Conservation (phyloP, 345 rosid genomes). For the Eucalyptus erythrocorys region DNA sequence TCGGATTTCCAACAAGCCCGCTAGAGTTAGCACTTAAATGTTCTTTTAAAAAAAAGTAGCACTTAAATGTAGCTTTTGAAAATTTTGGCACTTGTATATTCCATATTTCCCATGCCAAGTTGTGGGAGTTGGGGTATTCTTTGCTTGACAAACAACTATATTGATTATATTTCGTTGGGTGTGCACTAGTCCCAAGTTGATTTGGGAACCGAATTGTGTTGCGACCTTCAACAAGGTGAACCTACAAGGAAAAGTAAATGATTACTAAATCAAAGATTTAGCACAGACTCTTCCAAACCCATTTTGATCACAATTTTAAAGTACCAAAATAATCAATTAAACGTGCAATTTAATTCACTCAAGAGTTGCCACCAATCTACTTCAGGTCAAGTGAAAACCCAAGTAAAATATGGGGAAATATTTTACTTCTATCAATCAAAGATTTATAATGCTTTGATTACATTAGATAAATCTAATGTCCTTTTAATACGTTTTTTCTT, state of each 20-base stretch:
- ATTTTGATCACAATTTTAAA: not conserved
- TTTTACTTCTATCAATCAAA: not conserved
- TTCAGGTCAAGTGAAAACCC: not conserved
- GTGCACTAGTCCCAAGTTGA: not conserved
- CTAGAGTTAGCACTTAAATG: no score
- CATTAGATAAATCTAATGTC: not conserved
- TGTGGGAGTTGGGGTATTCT: no score
- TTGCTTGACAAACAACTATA: not conserved
- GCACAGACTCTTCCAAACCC: not conserved
- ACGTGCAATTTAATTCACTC: not conserved
- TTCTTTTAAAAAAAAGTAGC: no score
- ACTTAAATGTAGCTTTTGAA: no score
- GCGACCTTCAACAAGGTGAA: not conserved
- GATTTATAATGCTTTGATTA: not conserved
- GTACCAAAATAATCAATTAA: not conserved
- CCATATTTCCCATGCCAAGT: no score
- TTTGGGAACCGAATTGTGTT: accelerated
- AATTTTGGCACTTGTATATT: no score
- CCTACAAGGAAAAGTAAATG: not conserved
- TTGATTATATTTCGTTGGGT: not conserved
- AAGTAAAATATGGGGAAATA: not conserved
- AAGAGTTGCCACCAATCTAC: not conserved
- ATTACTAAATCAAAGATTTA: no score
- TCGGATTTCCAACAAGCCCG: no score
- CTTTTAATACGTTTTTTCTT: not conserved